phyloP scores from a whole-genome alignment of 1,139 yeast genomes.

The Williopsis jadinii region DNA sequence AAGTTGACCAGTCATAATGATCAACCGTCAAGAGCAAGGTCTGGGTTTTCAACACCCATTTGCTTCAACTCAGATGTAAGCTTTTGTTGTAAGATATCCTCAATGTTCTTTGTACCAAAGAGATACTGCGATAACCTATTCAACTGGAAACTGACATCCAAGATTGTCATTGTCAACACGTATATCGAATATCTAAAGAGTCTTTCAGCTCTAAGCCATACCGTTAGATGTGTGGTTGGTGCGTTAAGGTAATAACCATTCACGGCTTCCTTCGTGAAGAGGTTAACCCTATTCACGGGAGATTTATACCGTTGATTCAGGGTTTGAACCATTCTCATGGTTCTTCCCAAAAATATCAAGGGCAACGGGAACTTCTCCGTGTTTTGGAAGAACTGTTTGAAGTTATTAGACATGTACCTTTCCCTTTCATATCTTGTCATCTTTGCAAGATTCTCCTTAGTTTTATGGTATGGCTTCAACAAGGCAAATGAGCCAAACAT shows the following conservation, averaged over 20 bases:
- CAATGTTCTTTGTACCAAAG: constrained; percentile 33
- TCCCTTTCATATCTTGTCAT: constrained; percentile 33
- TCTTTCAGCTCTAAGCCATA: constrained; percentile 5
- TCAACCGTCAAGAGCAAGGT: constrained; percentile 7
- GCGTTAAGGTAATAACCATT: constrained; percentile 21
- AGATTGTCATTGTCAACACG: constrained; percentile 32
- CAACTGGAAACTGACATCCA: constrained; percentile 37
- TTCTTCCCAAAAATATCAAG: constrained; percentile 56
- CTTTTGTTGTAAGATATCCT: constrained; percentile 40
- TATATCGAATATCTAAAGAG: constrained; percentile 28
- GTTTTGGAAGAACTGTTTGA: constrained; percentile 49
- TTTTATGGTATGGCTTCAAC: constrained; percentile 37
- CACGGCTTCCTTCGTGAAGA: constrained; percentile 50
- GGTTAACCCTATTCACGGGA: constrained; percentile 64
- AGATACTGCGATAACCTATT: constrained; percentile 36
- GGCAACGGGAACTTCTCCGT: constrained; percentile 61
- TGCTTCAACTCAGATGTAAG: constrained; percentile 36
- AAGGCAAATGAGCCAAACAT: constrained; percentile 55
- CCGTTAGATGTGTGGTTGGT: constrained; percentile 5
- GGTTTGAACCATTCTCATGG: constrained; percentile 70
- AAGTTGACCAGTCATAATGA: too few relatives aligned
- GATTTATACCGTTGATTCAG: constrained; percentile 60
- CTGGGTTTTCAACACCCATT: constrained; percentile 32
- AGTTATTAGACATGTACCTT: constrained; percentile 30
- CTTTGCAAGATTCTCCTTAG: constrained; percentile 19